A percentile compares a stretch with the other conserved stretches of the same genome.
These are phyloP conservation scores for Penicillium thymicola DNA, from an alignment of 2,329 filamentous ascomycete species.

Conservation along the genomic window DNA sequence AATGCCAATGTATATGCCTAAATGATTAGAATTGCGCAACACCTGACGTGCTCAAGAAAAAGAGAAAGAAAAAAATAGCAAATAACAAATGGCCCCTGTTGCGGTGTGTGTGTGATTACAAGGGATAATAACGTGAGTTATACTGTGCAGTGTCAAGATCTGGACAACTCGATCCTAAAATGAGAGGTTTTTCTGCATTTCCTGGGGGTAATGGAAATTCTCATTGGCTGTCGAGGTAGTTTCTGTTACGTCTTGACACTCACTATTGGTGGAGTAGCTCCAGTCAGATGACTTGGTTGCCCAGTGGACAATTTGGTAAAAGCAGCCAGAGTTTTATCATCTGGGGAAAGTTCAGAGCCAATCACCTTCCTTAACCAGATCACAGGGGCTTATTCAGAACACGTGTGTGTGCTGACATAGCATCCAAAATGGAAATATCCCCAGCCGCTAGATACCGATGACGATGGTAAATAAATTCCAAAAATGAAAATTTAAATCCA, in stretches of 20 bases:
- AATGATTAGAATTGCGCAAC: neutral
- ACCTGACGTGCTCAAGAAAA: neutral
- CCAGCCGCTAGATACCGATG: slow-evolving; percentile 12
- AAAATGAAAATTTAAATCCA: neutral
- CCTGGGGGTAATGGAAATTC: slow-evolving; percentile 29
- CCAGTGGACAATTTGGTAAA: slow-evolving; percentile 9
- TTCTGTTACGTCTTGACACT: slow-evolving; percentile 39
- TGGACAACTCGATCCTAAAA: slow-evolving; percentile 11
- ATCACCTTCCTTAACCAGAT: neutral
- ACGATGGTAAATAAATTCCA: slow-evolving; percentile 9
- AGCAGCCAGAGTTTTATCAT: slow-evolving; percentile 9
- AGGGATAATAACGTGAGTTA: slow-evolving; percentile 3
- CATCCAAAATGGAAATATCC: neutral
- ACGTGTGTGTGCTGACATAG: slow-evolving; percentile 12
- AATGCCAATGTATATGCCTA: neutral
- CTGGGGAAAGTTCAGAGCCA: neutral
- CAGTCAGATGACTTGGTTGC: slow-evolving; percentile 34
- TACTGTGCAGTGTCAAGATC: slow-evolving; percentile 2
- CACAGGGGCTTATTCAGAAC: neutral
- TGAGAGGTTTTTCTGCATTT: slow-evolving; percentile 21
- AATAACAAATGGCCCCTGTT: neutral
- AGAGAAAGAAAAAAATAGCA: too few relatives aligned
- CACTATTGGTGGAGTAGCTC: slow-evolving; percentile 13
- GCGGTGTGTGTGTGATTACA: slow-evolving; percentile 3
- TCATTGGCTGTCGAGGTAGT: slow-evolving; percentile 31